Evolutionary conservation across 2,329 filamentous ascomycete genomes (phyloP), one percentile per base, ranked within the genome.

Genomic region (Cladosporium sp.): DNA sequence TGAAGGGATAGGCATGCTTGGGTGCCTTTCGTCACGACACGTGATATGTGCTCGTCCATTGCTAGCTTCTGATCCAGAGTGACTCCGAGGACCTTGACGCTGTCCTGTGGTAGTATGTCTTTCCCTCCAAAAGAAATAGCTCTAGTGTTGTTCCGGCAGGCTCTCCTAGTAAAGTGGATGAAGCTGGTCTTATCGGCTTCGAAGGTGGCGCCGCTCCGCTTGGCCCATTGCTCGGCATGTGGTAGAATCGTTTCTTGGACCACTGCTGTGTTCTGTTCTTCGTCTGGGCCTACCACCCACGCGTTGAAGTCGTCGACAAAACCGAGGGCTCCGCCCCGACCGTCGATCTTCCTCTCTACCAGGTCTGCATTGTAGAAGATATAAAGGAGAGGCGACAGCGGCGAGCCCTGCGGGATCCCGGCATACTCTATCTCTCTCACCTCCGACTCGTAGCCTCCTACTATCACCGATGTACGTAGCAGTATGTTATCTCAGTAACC

Each of bases 301-400:
- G 59, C 59, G 26, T 51, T 62, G 18, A 34, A 62, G 59, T 53
- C 59, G 59, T 62, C 59, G 13, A 62, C 26, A 34, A 53, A 62
- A 13, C 46, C 59, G 25, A 62, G 72, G 10, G 68, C 65, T 16
- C 68, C 69, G 32, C 68, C 64, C 43, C 68, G 54, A 36, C 66
- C 63, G 49, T 62, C 46, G 16, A 62, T 62, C 11, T 13, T n/a
- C 25, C 39, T n/a, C 46, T 62, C 26, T 13, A 62, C 59, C 3
- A 58, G 56, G 25, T 58, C 32, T 2, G 58, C 70, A 28, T 76
- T 77, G 65, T 75, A 77, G 72, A 75, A 75, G 34, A 77, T 65
- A 67, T 72, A 76, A 30, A 77, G 68, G 36, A 77, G 75, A 26
- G 71, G 74, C n/a, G 67, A 76, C 1, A 76, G 69, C 28, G 68